phyloP scores from a whole-genome alignment of 371 early-diverging fungal genomes.

The Mucor racemosus region DNA sequence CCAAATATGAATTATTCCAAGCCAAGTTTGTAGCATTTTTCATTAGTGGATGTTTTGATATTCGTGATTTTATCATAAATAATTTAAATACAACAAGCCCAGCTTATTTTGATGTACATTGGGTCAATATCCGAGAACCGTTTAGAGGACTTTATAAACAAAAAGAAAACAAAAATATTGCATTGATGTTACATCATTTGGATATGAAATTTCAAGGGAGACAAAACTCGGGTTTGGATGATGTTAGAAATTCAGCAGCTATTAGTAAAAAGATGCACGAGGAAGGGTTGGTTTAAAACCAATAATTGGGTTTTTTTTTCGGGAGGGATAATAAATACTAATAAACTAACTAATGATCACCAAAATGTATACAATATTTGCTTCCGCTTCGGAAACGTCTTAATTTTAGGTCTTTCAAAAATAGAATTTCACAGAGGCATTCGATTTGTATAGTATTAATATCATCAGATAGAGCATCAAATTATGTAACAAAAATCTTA shows the following conservation, averaged over 20 bases:
- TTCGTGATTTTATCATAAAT: conserved; percentile 78
- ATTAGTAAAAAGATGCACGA: conserved; percentile 54
- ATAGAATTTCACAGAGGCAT: no score
- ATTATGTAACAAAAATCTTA: no score
- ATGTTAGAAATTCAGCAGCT: conserved; percentile 69
- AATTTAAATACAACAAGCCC: conserved; percentile 59
- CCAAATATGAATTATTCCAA: conserved; percentile 57
- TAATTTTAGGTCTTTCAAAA: no score
- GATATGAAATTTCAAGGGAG: conserved; percentile 70
- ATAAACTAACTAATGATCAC: no score
- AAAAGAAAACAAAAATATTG: conserved; percentile 54
- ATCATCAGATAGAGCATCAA: no score
- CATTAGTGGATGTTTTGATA: conserved; percentile 82
- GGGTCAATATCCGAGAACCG: conserved; percentile 64
- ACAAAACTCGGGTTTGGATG: conserved; percentile 82
- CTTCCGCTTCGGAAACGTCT: no score
- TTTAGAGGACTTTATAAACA: conserved; percentile 56
- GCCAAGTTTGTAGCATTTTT: conserved; percentile 45
- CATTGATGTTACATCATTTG: conserved; percentile 63
- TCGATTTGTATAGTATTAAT: no score
- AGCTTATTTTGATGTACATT: conserved; percentile 56
- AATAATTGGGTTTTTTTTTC: no score
- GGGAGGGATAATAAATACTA: no score
- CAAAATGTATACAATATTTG: no score
- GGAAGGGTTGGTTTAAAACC: conserved; percentile 55